A percentile compares a stretch with the other conserved stretches of the same genome.
Evolutionary conservation across 2,329 filamentous ascomycete genomes (phyloP).

Genomic region (Aspergillus fumigatiaffinis): DNA sequence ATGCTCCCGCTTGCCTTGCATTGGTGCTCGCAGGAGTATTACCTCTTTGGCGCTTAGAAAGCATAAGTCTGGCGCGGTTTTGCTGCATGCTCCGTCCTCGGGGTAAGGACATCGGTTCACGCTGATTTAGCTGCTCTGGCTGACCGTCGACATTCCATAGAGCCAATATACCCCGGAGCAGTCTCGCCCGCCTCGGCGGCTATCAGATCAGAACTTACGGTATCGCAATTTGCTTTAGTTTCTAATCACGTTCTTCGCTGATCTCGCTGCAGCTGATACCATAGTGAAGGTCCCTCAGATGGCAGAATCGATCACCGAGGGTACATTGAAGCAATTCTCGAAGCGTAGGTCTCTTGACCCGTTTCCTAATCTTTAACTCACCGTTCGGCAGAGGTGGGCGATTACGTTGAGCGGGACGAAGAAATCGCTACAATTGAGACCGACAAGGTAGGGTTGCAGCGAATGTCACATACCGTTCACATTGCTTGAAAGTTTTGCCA

Average conservation of each 20-base stretch:
- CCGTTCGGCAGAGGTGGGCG: constrained; percentile 65
- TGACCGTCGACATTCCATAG: constrained; percentile 8
- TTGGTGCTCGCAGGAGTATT: constrained; percentile 22
- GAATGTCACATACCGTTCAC: background rate
- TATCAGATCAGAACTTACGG: constrained; percentile 37
- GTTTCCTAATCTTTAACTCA: constrained; percentile 14
- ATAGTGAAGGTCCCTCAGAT: constrained; percentile 93
- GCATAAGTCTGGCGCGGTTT: constrained; percentile 17
- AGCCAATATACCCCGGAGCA: constrained; percentile 22
- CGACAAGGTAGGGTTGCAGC: constrained; percentile 68
- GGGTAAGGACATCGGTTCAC: constrained; percentile 19
- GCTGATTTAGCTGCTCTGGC: background rate
- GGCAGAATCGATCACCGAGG: constrained; percentile 98
- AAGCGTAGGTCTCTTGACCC: constrained; percentile 56
- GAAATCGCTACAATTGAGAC: constrained; percentile 99
- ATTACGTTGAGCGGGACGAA: constrained; percentile 92
- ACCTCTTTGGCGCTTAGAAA: constrained; percentile 21
- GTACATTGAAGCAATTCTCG: constrained; percentile 90
- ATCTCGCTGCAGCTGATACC: constrained; percentile 59
- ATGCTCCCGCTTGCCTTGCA: constrained; percentile 20
- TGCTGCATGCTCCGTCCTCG: constrained; percentile 20
- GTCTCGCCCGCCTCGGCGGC: constrained; percentile 20
- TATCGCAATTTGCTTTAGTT: constrained; percentile 11
- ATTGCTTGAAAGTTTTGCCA: background rate
- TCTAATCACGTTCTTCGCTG: constrained; percentile 5